Evolutionary conservation across 192 early-diverging fungal genomes (phyloP), one percentile per base, ranked within the genome.

Genomic region (Kickxella alabastrina): DNA sequence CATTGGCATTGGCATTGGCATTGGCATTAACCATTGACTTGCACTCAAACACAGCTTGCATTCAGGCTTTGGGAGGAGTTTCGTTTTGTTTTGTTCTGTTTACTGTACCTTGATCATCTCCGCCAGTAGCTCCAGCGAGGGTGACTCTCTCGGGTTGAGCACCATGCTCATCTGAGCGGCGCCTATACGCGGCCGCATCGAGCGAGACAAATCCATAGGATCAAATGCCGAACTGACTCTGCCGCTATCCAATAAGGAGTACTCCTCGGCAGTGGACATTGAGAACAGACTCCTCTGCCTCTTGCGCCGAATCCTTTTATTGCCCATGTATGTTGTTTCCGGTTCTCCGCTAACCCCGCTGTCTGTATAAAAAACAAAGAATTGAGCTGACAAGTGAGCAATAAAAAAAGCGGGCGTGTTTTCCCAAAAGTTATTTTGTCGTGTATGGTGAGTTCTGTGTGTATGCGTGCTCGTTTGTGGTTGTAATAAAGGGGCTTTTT

Each of bases 251-350:
- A 75, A 57, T 52, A 75, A 22, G 13, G 65, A 63, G 37, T 64
- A 75, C 34, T 75, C 61, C 29, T 52, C 56, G 10, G 65, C 65
- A 0, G 63, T 37, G n/a, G 60, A 66, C 72, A 75, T 75, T 25
- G 72, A 75, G 40, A 75, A 75, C 57, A 75, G 46, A 34, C 72
- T 75, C 57, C 43, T 52, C 41, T 75, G 72, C 39, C 72, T 54
- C 42, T 58, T 68, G 22, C 72, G 72, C 2, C 72, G 65, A 31
- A 75, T 52, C 60, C 68, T 68, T 47, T 75, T 74, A 27, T 52
- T 34, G 5, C 46, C 46, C 46, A 48, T 48, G 14, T n/a, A 5
- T 24, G 12, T 15, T 18, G 3, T 17, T 6, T 29, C 12, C 15
- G 1, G 3, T 28, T 26, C 14, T 32, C 31, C 12, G 31, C n/a